Evolutionary conservation across 2,329 filamentous ascomycete species (phyloP).

Genomic region (Hypocrella siamensis): DNA sequence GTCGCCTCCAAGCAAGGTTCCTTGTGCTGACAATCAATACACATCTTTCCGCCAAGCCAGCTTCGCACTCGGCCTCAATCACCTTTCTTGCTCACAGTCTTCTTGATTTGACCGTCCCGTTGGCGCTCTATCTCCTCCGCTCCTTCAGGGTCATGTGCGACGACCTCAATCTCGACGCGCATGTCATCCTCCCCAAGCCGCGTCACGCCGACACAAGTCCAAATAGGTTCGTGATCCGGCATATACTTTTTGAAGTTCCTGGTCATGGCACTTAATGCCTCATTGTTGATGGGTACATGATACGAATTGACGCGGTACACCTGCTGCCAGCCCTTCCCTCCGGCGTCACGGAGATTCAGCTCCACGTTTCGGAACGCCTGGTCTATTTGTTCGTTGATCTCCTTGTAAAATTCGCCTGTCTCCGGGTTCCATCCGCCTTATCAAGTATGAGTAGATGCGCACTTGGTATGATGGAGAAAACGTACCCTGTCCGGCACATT

Average conservation of each 20-base stretch:
- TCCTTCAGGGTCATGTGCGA: too few species aligned
- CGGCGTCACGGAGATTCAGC: slow-evolving; percentile 29
- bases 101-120: too few species aligned
- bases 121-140: too few species aligned
- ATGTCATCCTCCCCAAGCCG: slow-evolving; percentile 31
- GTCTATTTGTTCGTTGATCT: slow-evolving; percentile 29
- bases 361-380: slow-evolving; percentile 43
- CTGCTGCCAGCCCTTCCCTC: slow-evolving; percentile 39
- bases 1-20: too few species aligned
- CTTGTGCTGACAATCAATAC: too few species aligned
- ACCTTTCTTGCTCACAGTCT: too few species aligned
- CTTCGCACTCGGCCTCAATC: too few species aligned
- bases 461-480: not conserved
- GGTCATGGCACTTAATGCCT: slow-evolving; percentile 24
- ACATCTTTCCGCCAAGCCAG: too few species aligned
- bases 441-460: not conserved
- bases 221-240: slow-evolving; percentile 35
- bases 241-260: slow-evolving; percentile 32
- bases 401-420: slow-evolving; percentile 8
- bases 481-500: slow-evolving; percentile 42
- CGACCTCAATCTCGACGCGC: slow-evolving; percentile 44
- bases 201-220: slow-evolving; percentile 36
- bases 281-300: slow-evolving; percentile 23
- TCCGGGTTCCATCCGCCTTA: slow-evolving; percentile 17
- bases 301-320: slow-evolving; percentile 33